phyloP scores from a whole-genome alignment of 441 rosid genomes.

The Jatropha podagrica region DNA sequence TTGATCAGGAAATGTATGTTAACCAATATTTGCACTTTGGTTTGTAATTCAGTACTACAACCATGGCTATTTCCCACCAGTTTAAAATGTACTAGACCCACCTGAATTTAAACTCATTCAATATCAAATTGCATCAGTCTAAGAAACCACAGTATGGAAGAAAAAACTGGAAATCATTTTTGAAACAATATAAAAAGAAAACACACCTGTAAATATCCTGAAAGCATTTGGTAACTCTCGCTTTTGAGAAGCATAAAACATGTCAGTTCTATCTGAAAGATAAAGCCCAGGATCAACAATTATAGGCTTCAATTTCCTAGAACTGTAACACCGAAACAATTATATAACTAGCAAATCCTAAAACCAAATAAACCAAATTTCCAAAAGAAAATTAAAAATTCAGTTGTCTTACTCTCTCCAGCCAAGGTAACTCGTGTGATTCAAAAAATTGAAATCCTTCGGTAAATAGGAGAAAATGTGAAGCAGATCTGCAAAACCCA shows the following conservation, averaged over 20 bases:
- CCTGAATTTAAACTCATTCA: background rate
- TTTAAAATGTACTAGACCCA: background rate
- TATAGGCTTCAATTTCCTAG: slow-evolving; percentile 75
- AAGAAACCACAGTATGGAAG: background rate
- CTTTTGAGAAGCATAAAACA: slow-evolving; percentile 83
- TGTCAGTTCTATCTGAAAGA: slow-evolving; percentile 58
- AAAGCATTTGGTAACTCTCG: slow-evolving; percentile 77
- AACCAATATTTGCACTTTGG: background rate
- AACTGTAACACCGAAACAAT: slow-evolving; percentile 41
- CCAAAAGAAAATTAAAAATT: background rate
- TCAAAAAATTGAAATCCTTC: slow-evolving; percentile 68
- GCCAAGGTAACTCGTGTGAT: slow-evolving; percentile 76
- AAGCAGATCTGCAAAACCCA: slow-evolving; percentile 64
- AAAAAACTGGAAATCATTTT: background rate
- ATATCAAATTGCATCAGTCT: background rate
- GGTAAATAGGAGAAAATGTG: slow-evolving; percentile 78
- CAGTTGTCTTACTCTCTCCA: slow-evolving; percentile 76
- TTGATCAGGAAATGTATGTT: background rate
- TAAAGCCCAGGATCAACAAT: slow-evolving; percentile 97
- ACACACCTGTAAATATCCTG: slow-evolving; percentile 72
- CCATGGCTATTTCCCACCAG: background rate
- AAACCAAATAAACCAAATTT: background rate
- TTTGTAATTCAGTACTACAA: background rate
- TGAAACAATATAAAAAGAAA: slow-evolving; percentile 8
- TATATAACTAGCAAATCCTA: slow-evolving; percentile 10